These are phyloP conservation scores for Crucibulum laeve DNA, from an alignment of 768 basidiomycete genomes.

Conservation along the genomic window DNA sequence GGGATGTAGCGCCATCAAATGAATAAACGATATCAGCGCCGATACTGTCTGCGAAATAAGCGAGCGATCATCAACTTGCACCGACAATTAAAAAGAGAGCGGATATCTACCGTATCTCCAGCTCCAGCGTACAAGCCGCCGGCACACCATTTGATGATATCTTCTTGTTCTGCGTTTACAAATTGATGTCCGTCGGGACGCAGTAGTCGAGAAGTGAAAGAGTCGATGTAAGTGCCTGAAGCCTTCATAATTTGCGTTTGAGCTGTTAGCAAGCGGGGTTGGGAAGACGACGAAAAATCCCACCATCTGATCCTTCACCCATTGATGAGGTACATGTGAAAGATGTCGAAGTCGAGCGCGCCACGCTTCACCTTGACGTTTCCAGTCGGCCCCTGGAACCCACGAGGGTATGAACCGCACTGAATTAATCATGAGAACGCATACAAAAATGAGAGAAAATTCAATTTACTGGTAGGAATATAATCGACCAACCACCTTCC, in stretches of 20 bases:
- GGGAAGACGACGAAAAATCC: no score
- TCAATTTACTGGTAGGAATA: constrained; percentile 29
- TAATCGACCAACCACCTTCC: constrained; percentile 43
- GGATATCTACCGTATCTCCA: constrained; percentile 30
- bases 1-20: constrained; percentile 45
- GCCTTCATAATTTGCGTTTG: constrained; percentile 22
- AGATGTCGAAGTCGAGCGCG: constrained; percentile 24
- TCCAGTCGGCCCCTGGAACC: constrained; percentile 46
- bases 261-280: no score
- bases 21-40: constrained; percentile 39
- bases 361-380: constrained; percentile 40
- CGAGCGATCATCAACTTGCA: constrained; percentile 1
- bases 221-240: constrained; percentile 27
- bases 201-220: constrained; percentile 39
- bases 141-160: constrained; percentile 45
- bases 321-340: constrained; percentile 35
- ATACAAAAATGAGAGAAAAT: neutral
- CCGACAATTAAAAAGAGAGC: neutral
- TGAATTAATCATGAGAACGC: constrained; percentile 8
- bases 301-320: constrained; percentile 44
- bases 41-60: constrained; percentile 42
- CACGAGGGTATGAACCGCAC: constrained; percentile 48
- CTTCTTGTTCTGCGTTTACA: constrained; percentile 30
- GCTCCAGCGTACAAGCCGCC: constrained; percentile 46
- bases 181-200: constrained; percentile 15